Evolutionary conservation across 2,329 filamentous ascomycete species (phyloP).

Genomic region (Hypocrella siamensis): DNA sequence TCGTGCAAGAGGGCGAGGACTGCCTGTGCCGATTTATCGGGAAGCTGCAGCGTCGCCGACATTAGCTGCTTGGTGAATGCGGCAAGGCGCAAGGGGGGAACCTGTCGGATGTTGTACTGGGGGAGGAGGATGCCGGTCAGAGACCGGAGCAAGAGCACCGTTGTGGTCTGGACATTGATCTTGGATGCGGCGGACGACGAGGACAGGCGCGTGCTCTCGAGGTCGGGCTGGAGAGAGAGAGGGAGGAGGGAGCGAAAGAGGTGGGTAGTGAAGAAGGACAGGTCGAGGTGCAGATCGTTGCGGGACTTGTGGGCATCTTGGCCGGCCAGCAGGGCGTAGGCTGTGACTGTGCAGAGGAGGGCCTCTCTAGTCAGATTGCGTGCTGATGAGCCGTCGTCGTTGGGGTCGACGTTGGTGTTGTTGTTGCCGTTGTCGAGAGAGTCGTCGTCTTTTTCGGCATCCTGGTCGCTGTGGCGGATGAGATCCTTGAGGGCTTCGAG

Average conservation of each 20-base stretch:
- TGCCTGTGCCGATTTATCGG: conserved; percentile 76
- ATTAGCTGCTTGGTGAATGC: conserved; percentile 88
- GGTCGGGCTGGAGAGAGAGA: conserved; percentile 65
- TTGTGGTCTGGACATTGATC: conserved; percentile 90
- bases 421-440: conserved; percentile 27
- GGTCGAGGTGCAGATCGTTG: conserved; percentile 68
- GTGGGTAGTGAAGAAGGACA: conserved; percentile 89
- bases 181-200: conserved; percentile 35
- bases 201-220: conserved; percentile 53
- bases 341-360: conserved; percentile 87
- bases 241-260: conserved; percentile 76
- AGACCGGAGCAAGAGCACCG: conserved; percentile 78
- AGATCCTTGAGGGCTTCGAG: conserved; percentile 90
- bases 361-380: conserved; percentile 75
- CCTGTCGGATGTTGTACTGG: conserved; percentile 51
- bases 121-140: conserved; percentile 71
- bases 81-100: conserved; percentile 73
- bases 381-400: conserved; percentile 29
- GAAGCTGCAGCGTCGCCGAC: conserved; percentile 66
- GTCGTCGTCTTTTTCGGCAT: conserved; percentile 30
- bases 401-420: conserved; percentile 17
- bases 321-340: conserved; percentile 87
- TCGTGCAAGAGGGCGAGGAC: conserved; percentile 64
- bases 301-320: conserved; percentile 84
- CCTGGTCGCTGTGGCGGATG: conserved; percentile 56